Percentiles rank a stretch among this genome's conserved stretches.
Evolutionary conservation across 352 stramenopile genomes (phyloP).

Genomic region (Blastocystis sp.): DNA sequence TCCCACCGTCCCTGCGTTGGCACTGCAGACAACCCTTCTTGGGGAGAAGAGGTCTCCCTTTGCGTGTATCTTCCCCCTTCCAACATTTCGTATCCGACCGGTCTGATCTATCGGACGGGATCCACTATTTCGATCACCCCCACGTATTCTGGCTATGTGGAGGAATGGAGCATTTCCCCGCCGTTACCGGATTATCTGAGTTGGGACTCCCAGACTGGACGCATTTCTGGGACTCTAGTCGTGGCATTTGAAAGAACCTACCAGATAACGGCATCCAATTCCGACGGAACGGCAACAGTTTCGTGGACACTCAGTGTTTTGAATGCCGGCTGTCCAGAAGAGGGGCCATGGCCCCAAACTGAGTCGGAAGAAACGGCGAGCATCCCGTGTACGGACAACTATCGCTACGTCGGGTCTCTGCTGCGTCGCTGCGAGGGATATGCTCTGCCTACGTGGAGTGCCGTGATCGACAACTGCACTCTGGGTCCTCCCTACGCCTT

Average conservation of each 20-base stretch:
- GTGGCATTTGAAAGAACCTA: background rate
- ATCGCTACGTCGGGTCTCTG: background rate
- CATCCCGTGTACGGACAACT: background rate
- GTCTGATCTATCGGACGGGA: background rate
- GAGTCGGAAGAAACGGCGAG: background rate
- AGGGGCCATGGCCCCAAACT: background rate
- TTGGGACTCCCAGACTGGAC: background rate
- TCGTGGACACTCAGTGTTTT: slow-evolving; percentile 32
- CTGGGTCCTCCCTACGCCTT: slow-evolving; percentile 1
- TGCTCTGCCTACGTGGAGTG: background rate
- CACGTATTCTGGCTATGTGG: slow-evolving; percentile 2
- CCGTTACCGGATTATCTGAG: background rate
- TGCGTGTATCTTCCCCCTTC: background rate
- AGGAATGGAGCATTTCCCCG: background rate
- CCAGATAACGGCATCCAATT: slow-evolving; percentile 6
- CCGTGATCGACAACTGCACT: background rate
- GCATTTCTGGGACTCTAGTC: background rate
- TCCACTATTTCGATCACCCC: background rate
- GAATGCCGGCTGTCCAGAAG: background rate
- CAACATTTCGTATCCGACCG: background rate
- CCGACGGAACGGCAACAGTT: too few relatives aligned
- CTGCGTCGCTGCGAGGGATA: slow-evolving; percentile 3
- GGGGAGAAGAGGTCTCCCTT: background rate
- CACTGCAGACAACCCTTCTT: background rate
- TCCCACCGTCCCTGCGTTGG: background rate